Base-by-base conservation (phyloP, 108 stramenopile species). In the Fragilaria radians region DNA sequence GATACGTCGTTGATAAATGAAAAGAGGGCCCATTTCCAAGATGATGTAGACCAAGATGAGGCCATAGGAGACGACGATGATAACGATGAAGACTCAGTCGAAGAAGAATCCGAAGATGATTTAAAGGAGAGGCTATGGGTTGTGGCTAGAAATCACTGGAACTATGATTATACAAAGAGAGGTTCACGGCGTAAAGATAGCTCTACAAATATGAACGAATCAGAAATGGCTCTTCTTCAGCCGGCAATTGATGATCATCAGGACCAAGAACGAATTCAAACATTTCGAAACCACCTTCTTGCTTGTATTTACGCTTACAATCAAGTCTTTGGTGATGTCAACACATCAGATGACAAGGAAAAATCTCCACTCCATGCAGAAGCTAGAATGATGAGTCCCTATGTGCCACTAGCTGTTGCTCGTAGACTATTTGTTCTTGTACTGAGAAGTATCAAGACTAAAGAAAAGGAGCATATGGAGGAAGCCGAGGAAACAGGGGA, bases 81-180 rank as follows among this genome's bases (percentile, higher is more conserved):
- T 56, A 22, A 19, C 51, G 51, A 52, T 52, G 51, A 22, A n/a
- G 30, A 9, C 11, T n/a, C 54, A 9, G 30, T 32, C 28, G 18
- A 56, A 7, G 14, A 17, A 5, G 54, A 56, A 28, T 5, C 28
- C 14, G 30, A 56, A 14, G 54, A 31, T 7, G 30, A 60, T 4
- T 60, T 45, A 47, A 17, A 48, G 24, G 59, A 60, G 19, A 28
- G 55, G 19, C 31, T 57, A 3, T 57, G 55, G 55, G 28, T 22
- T 34, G 32, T 36, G 19, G 29, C 55, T 21, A 1, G 55, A 3
- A 29, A 57, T 1, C 55, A 57, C 7, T 46, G 33, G 31, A 19
- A 34, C 17, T 21, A 48, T 22, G 46, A 48, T 26, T 28, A 60
- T 22, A 17, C 19, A n/a, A 26, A 21, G 1, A 47, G 36, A 14